Conservation (phyloP, 2,329 filamentous ascomycete genomes). For the Huntiella bhutanensis region DNA sequence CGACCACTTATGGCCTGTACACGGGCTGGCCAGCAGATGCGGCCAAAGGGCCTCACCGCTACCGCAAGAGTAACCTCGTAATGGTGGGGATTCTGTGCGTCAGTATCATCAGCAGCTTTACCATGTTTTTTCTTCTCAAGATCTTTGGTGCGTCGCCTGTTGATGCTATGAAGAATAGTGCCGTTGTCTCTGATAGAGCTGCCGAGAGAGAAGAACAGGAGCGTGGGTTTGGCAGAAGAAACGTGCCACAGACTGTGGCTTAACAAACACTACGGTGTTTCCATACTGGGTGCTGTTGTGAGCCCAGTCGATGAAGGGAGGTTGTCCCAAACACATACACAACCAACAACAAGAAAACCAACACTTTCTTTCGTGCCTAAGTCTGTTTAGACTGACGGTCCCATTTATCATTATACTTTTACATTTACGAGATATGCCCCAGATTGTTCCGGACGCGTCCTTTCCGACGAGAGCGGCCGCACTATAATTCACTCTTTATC, state of each 20-base stretch:
- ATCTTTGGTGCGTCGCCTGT: conserved; percentile 28
- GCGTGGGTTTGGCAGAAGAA: conserved; percentile 32
- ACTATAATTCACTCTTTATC: too few species aligned
- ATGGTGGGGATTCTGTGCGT: conserved; percentile 72
- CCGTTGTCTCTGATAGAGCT: conserved; percentile 38
- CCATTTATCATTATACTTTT: background rate
- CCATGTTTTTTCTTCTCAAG: conserved; percentile 49
- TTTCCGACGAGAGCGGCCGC: too few species aligned
- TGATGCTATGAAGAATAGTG: conserved; percentile 26
- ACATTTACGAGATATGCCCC: conserved; percentile 7
- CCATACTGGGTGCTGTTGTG: too few species aligned
- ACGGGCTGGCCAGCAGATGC: conserved; percentile 69
- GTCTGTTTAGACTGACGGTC: background rate
- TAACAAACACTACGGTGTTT: too few species aligned
- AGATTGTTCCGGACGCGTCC: too few species aligned
- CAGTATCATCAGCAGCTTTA: conserved; percentile 53
- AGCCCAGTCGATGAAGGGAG: too few species aligned
- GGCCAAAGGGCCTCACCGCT: conserved; percentile 47
- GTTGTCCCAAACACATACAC: too few species aligned
- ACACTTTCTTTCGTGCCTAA: conserved; percentile 3
- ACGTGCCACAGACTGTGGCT: too few species aligned
- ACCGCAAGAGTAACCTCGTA: conserved; percentile 64
- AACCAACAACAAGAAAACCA: conserved; percentile 13
- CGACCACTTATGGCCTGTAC: conserved; percentile 79
- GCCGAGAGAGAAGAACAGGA: conserved; percentile 37